Evolutionary conservation across 306 rosid genomes (phyloP), one percentile per base, ranked within the genome.

Genomic region (Malus sylvestris): DNA sequence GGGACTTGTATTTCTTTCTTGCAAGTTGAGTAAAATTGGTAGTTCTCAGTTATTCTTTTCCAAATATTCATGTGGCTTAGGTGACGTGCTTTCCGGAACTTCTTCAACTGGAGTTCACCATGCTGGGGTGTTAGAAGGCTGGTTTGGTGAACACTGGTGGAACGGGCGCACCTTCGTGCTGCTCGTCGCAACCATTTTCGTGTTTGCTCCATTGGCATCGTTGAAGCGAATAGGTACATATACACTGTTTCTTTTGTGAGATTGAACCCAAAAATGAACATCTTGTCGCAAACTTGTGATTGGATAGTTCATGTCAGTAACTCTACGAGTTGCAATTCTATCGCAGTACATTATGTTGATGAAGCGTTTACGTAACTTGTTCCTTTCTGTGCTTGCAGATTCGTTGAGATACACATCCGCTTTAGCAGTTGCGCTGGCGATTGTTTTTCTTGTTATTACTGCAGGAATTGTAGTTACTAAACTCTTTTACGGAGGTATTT

Each of bases 31-130:
- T 72, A 61, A n/a, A 8, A 35, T 76, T 18, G 52, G 52, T 23
- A 33, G 40, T 19, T 20, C 4, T 73, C 12, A 4, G 25, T 73
- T 73, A 57, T 77, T 15, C 5, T 62, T 60, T 25, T 23, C 29
- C 40, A 6, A 40, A 27, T 81, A 35, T 18, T 19, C 18, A 13
- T 22, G 9, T 42, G 40, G 44, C 32, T 42, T 14, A 89, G 93
- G 89, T 71, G 96, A 90, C 82, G 92, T 88, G 83, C 80, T 88
- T 52, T 90, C 92, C 68, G 96, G 92, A 79, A 86, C 96, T 67
- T 85, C 91, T 78, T 85, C 92, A 11, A 76, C 81, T 71, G 92
- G 84, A 65, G 66, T 18, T 85, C 91, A 88, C 69, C 96, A 90
- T 78, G 67, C 83, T 22, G 96, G 92, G 10, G 89, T 90, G 4